Evolutionary conservation across 2,329 filamentous ascomycete species (phyloP).

Genomic region (Colletotrichum salicis): DNA sequence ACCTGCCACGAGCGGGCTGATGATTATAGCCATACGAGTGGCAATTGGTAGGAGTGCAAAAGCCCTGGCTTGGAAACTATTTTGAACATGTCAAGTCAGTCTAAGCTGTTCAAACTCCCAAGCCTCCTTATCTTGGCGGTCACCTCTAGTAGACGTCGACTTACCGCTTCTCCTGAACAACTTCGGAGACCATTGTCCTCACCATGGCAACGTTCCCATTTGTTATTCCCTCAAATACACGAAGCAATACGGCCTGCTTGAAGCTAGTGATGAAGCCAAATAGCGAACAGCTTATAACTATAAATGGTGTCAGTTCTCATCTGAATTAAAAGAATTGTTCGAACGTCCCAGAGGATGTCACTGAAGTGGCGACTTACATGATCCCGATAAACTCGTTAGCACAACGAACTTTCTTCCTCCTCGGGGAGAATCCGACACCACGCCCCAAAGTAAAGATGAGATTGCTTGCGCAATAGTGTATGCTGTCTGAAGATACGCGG

Average conservation of each 20-base stretch:
- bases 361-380: background rate
- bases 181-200: constrained; percentile 22
- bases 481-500: constrained; percentile 16
- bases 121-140: background rate
- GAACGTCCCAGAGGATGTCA: too few species aligned
- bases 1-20: constrained; percentile 4
- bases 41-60: background rate
- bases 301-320: too few species aligned
- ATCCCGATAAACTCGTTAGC: background rate
- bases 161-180: constrained; percentile 10
- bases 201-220: constrained; percentile 20
- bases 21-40: background rate
- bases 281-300: constrained; percentile 5
- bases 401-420: constrained; percentile 20
- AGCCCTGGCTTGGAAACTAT: background rate
- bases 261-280: constrained; percentile 27
- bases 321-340: too few species aligned
- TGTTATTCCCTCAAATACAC: constrained; percentile 2
- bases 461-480: constrained; percentile 18
- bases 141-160: background rate
- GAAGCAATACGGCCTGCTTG: constrained; percentile 15
- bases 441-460: constrained; percentile 9
- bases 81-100: too few species aligned
- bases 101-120: too few species aligned
- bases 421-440: constrained; percentile 2